A percentile compares a stretch with the other conserved stretches of the same genome.
These are phyloP conservation scores for Fusarium begoniae DNA, from an alignment of 2,329 filamentous ascomycete genomes.

Conservation along the genomic window DNA sequence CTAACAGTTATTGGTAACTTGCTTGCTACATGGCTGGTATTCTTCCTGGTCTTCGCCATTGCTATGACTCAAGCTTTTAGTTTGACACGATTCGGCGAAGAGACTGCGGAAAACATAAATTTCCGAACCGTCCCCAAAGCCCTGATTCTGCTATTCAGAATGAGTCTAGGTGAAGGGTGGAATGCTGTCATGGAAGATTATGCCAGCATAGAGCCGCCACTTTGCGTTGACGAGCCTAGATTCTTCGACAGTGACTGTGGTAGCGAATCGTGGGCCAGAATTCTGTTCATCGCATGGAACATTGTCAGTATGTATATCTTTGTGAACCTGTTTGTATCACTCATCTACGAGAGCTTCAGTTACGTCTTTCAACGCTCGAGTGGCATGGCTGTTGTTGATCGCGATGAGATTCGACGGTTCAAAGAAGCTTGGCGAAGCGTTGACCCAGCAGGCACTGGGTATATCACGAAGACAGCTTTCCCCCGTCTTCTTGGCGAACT, in stretches of 20 bases:
- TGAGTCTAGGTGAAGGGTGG: conserved; percentile 95
- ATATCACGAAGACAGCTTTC: conserved; percentile 89
- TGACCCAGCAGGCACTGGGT: conserved; percentile 90
- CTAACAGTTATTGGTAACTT: conserved; percentile 90
- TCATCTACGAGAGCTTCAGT: conserved; percentile 99
- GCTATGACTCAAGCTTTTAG: conserved; percentile 96
- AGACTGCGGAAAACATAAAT: conserved; percentile 83
- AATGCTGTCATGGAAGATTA: conserved; percentile 97
- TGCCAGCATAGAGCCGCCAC: conserved; percentile 79
- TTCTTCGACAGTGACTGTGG: conserved; percentile 95
- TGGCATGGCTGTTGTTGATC: conserved; percentile 87
- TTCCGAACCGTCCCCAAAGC: conserved; percentile 95
- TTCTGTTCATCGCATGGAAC: conserved; percentile 96
- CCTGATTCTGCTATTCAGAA: conserved; percentile 90
- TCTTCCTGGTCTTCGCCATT: conserved; percentile 96
- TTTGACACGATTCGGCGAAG: conserved; percentile 82
- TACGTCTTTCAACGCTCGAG: conserved; percentile 98
- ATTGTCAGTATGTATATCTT: conserved; percentile 99
- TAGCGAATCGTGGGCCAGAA: conserved; percentile 86
- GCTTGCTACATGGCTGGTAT: conserved; percentile 94
- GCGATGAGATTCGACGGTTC: conserved; percentile 94
- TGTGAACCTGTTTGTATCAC: conserved; percentile 95
- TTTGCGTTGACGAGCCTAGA: conserved; percentile 75
- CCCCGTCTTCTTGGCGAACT: conserved; percentile 89
- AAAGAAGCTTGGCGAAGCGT: conserved; percentile 98